Evolutionary conservation across 2,329 filamentous ascomycete species (phyloP).

Genomic region (Claviceps cyperi): DNA sequence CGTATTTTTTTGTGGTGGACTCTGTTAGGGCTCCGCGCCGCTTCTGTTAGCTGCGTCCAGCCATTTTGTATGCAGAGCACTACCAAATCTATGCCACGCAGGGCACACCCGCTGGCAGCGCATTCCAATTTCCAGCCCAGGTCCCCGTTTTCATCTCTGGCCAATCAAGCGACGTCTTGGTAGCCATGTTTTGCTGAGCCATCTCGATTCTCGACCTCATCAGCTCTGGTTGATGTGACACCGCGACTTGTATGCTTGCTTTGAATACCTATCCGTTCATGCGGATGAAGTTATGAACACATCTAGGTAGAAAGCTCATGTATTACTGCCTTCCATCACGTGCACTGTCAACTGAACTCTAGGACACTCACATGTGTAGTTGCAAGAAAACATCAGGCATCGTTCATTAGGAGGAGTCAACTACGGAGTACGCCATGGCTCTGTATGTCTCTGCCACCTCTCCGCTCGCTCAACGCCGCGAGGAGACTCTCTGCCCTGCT

Average conservation of each 20-base stretch:
- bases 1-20: conserved; percentile 13
- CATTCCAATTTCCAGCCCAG: not conserved
- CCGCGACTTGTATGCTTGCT: not conserved
- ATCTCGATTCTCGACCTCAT: too few species aligned
- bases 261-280: too few species aligned
- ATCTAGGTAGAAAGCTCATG: too few species aligned
- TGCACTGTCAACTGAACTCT: too few species aligned
- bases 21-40: conserved; percentile 12
- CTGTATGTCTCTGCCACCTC: conserved; percentile 1
- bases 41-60: not conserved
- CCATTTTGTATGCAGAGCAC: too few species aligned
- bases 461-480: not conserved
- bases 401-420: not conserved
- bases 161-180: not conserved
- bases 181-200: too few species aligned
- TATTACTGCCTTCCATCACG: too few species aligned
- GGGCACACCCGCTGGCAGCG: too few species aligned
- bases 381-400: too few species aligned
- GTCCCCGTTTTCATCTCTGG: not conserved
- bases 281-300: too few species aligned
- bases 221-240: not conserved
- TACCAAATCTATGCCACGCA: too few species aligned
- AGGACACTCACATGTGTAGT: too few species aligned
- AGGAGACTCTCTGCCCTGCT: not conserved
- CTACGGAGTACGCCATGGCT: conserved; percentile 1